phyloP scores from a whole-genome alignment of 2,329 filamentous ascomycete genomes.

The Lachnellula willkommii region DNA sequence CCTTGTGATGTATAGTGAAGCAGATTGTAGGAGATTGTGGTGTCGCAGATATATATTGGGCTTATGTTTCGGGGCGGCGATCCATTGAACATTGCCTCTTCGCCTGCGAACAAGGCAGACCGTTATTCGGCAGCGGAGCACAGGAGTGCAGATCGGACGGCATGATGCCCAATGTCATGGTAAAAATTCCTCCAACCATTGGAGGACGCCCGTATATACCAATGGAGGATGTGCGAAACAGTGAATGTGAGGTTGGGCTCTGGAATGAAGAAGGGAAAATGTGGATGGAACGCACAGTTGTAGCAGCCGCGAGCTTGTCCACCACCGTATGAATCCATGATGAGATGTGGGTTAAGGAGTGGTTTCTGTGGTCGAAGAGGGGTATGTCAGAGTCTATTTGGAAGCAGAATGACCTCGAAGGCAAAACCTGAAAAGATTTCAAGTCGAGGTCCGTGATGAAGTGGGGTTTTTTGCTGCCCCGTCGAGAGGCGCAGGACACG shows the following conservation, averaged over 20 bases:
- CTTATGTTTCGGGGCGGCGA: background rate
- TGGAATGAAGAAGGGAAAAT: constrained; percentile 15
- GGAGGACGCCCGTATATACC: background rate
- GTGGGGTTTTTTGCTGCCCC: constrained; percentile 11
- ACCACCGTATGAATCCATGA: constrained; percentile 31
- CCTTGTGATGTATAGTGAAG: background rate
- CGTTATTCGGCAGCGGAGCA: constrained; percentile 8
- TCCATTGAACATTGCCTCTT: background rate
- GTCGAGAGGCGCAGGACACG: constrained; percentile 1
- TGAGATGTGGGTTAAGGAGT: constrained; percentile 14
- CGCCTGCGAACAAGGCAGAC: constrained; percentile 6
- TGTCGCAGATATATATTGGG: constrained; percentile 5
- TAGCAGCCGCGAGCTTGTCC: constrained; percentile 41
- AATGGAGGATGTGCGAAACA: background rate
- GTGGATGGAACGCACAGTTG: constrained; percentile 41
- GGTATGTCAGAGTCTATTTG: constrained; percentile 5
- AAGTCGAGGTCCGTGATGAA: background rate
- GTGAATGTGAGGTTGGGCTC: constrained; percentile 1
- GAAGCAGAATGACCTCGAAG: background rate
- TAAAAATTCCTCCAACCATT: background rate
- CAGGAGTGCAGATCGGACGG: background rate
- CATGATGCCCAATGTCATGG: background rate
- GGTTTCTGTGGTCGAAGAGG: constrained; percentile 10
- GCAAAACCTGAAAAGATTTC: background rate
- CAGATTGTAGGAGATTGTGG: background rate